Base-by-base conservation (phyloP, 2,329 filamentous ascomycete species). In the Alternaria brassicicola region DNA sequence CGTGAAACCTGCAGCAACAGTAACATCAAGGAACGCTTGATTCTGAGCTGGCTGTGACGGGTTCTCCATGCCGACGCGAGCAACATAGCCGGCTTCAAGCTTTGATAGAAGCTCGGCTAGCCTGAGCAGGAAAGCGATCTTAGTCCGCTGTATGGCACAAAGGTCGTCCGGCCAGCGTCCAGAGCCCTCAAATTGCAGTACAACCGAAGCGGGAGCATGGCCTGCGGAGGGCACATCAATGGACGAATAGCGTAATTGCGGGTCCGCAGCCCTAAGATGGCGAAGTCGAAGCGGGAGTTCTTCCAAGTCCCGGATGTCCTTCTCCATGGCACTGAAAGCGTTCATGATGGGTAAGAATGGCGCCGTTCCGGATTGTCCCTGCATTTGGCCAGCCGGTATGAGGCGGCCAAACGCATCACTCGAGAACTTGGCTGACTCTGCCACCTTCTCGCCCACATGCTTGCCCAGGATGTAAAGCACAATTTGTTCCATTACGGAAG, bases 121-220 rank as follows among this genome's bases (percentile, higher is more conserved):
- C 68, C 87, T 89, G 8, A 89, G 77, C 9, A 91, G 82, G 73
- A 99, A 96, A 3, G 96, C 95, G 36, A 96, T 86, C 78, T 99
- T 99, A 12, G 93, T 93, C 71, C 93, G 88, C 76, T 99, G 95
- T 55, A 98, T 97, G 5, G 94, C 93, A 3, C 86, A 86, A 8
- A 98, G 79, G 71, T 96, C 92, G 72, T 98, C 93, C 0, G 95
- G 95, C 95, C 95, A 99, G 66, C 92, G 89, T 43, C 88, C 89
- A 6, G 95, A 98, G 4, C 90, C 91, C 79, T 99, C 95, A 68
- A 99, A 98, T 72, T 94, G 93, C 46, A 99, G 83, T 39, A 93
- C 85, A 30, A 96, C 85, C 65, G 96, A 89, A 65, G 93, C 89
- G 0, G 91, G 89, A 10, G 25, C 76, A 73, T 70, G 64, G 15